These are phyloP conservation scores for Nothopassalora personata DNA, from an alignment of 2,329 filamentous ascomycete genomes.

Conservation along the genomic window DNA sequence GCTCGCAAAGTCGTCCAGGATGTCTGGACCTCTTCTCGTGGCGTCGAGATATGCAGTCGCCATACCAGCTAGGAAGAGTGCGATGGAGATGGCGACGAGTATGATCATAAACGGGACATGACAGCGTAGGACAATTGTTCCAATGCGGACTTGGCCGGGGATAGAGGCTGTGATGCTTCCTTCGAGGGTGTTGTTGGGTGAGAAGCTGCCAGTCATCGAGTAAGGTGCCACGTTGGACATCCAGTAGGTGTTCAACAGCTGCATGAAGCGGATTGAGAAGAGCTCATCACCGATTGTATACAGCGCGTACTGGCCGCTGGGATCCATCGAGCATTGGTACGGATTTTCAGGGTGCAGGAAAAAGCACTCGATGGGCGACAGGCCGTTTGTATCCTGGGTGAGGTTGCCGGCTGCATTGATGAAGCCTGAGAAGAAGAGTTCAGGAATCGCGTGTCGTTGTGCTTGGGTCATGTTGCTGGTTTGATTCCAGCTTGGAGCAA, in stretches of 20 bases:
- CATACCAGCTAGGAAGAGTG: conserved; percentile 9
- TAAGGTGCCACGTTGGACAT: conserved; percentile 10
- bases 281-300: conserved; percentile 8
- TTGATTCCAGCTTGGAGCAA: conserved; percentile 2
- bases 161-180: not conserved
- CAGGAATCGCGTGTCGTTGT: conserved; percentile 3
- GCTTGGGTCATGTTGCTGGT: conserved; percentile 2
- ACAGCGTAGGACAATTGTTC: conserved; percentile 12
- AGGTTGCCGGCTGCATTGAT: conserved; percentile 5
- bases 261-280: conserved; percentile 14
- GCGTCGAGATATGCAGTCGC: conserved; percentile 14
- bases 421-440: conserved; percentile 12
- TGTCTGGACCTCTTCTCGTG: conserved; percentile 12
- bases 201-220: conserved; percentile 5
- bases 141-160: conserved; percentile 3
- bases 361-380: conserved; percentile 12
- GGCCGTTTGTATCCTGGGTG: not conserved
- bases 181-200: conserved; percentile 1
- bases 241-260: conserved; percentile 22
- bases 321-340: not conserved
- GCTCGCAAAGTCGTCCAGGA: conserved; percentile 17
- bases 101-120: conserved; percentile 6
- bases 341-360: conserved; percentile 8
- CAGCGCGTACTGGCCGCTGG: conserved; percentile 1
- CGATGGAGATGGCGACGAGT: conserved; percentile 8